Evolutionary conservation across 1,139 yeast species (phyloP).

Genomic region (Scheffersomyces segobiensis): DNA sequence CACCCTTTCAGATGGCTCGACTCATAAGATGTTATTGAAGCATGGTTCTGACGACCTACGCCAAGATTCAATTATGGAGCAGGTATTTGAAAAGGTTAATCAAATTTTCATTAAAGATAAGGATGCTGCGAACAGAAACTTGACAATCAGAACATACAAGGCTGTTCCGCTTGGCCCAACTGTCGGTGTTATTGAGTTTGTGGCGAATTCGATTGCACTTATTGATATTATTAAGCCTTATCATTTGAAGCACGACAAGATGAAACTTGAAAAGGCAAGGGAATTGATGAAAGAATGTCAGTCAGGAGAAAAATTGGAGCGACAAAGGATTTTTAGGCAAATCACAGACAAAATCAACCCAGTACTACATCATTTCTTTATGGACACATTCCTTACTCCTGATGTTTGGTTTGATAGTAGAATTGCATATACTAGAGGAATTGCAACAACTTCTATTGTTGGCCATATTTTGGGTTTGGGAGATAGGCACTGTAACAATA

Average conservation of each 20-base stretch:
- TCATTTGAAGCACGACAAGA: slow-evolving; percentile 49
- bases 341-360: slow-evolving; percentile 63
- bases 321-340: slow-evolving; percentile 51
- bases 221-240: slow-evolving; percentile 65
- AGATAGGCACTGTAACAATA: slow-evolving; percentile 91
- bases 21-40: slow-evolving; percentile 65
- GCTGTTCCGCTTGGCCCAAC: slow-evolving; percentile 88
- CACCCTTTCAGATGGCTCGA: slow-evolving; percentile 54
- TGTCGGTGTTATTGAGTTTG: slow-evolving; percentile 90
- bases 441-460: slow-evolving; percentile 82
- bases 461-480: slow-evolving; percentile 91
- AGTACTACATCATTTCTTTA: slow-evolving; percentile 67
- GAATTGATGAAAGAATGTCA: slow-evolving; percentile 62
- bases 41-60: slow-evolving; percentile 89
- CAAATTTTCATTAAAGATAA: slow-evolving; percentile 58
- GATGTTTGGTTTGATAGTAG: slow-evolving; percentile 74
- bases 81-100: slow-evolving; percentile 87
- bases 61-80: slow-evolving; percentile 97
- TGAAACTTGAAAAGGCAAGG: slow-evolving; percentile 62
- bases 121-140: slow-evolving; percentile 54
- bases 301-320: slow-evolving; percentile 39
- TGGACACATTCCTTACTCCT: slow-evolving; percentile 64
- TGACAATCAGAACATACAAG: slow-evolving; percentile 78
- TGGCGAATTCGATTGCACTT: slow-evolving; percentile 70
- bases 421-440: slow-evolving; percentile 68